These are phyloP conservation scores for Lipomyces sp. DNA, from an alignment of 805 yeast genomes.

Conservation along the genomic window DNA sequence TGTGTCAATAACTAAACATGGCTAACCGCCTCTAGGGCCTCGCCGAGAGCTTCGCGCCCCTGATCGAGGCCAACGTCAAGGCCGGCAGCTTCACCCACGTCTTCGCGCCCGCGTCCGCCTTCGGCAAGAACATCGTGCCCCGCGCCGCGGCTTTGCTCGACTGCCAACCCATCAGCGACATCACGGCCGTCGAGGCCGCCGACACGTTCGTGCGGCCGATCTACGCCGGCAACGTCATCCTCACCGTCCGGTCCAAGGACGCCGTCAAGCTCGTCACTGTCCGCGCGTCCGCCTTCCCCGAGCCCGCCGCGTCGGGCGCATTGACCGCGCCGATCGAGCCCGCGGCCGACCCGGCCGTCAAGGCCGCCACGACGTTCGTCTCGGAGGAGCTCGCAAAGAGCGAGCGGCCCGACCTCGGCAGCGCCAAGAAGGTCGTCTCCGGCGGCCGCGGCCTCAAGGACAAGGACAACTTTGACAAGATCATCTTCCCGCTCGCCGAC, in stretches of 20 bases:
- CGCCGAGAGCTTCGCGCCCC: conserved; percentile 80
- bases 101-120: conserved; percentile 76
- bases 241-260: conserved; percentile 74
- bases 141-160: conserved; percentile 82
- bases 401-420: conserved; percentile 86
- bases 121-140: conserved; percentile 83
- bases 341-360: conserved; percentile 39
- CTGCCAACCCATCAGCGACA: conserved; percentile 83
- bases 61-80: conserved; percentile 50
- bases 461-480: conserved; percentile 76
- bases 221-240: conserved; percentile 90
- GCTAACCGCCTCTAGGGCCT: conserved; percentile 46
- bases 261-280: conserved; percentile 66
- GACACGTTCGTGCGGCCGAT: conserved; percentile 87
- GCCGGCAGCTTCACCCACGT: conserved; percentile 59
- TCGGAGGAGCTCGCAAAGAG: conserved; percentile 70
- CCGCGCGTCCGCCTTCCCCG: conserved; percentile 76
- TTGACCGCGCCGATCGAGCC: conserved; percentile 50
- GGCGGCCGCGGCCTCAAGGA: conserved; percentile 94
- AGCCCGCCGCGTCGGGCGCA: conserved; percentile 40
- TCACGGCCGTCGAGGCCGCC: conserved; percentile 60
- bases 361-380: conserved; percentile 56
- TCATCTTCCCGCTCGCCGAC: conserved; percentile 80
- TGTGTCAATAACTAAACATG: too few species aligned
- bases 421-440: conserved; percentile 76